Evolutionary conservation across 257 asterid genomes (phyloP).

Genomic region (Solanum lignicaule): DNA sequence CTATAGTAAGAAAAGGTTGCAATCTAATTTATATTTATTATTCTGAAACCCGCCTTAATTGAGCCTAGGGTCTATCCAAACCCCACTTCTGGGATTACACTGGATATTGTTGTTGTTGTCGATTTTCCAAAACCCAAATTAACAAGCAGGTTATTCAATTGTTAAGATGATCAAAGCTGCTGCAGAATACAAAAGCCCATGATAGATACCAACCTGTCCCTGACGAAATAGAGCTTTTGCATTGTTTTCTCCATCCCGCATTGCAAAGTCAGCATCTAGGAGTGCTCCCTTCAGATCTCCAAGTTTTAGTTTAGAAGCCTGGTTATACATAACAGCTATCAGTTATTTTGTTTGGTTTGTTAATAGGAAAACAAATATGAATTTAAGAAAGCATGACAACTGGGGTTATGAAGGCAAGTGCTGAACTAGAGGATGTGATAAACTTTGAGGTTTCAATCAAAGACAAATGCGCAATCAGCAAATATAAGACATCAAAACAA

Average conservation of each 20-base stretch:
- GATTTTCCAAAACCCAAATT: not conserved
- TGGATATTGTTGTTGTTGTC: not conserved
- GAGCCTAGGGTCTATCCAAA: not conserved
- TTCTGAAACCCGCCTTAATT: not conserved
- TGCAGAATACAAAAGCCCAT: not conserved
- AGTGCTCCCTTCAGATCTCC: conserved; percentile 94
- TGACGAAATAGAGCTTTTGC: conserved; percentile 96
- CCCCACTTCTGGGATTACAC: not conserved
- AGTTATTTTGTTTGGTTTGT: not conserved
- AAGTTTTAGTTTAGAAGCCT: conserved; percentile 89
- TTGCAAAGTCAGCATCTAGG: conserved; percentile 83
- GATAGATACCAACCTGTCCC: conserved; percentile 66
- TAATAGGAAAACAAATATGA: not conserved
- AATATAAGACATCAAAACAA: not conserved
- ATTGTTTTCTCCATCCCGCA: conserved; percentile 90
- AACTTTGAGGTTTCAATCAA: not conserved
- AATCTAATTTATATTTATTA: not conserved
- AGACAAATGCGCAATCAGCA: not conserved
- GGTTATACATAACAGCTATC: not conserved
- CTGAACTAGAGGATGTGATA: not conserved
- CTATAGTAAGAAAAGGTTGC: not conserved
- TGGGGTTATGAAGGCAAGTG: not conserved
- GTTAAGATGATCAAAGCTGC: not conserved
- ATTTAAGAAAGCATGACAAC: not conserved
- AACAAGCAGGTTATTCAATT: not conserved